These are phyloP conservation scores for Cordyceps tenuipes DNA, from an alignment of 2,329 filamentous ascomycete genomes.

Conservation along the genomic window DNA sequence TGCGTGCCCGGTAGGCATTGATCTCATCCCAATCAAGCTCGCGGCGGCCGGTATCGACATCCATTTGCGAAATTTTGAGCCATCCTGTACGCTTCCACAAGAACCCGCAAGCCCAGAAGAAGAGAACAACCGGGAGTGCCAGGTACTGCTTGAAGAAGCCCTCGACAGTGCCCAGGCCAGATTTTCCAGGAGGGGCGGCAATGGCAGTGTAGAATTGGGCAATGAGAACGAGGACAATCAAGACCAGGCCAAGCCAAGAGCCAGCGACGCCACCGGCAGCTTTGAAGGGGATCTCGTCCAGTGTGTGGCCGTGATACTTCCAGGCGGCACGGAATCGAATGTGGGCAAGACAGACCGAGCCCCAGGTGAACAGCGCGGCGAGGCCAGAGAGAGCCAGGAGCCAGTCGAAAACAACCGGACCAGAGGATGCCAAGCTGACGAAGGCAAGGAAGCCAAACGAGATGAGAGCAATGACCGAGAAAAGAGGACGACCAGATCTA, in stretches of 20 bases:
- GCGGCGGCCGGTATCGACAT: constrained; percentile 58
- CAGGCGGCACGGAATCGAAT: constrained; percentile 62
- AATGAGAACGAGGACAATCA: constrained; percentile 47
- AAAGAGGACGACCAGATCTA: constrained; percentile 46
- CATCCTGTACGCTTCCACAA: constrained; percentile 58
- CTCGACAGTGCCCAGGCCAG: constrained; percentile 32
- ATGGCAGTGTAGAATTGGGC: constrained; percentile 48
- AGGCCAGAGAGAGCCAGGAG: constrained; percentile 57
- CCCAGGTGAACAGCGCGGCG: constrained; percentile 60
- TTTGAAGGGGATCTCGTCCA: constrained; percentile 60
- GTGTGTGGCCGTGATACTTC: constrained; percentile 48
- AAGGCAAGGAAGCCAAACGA: constrained; percentile 44
- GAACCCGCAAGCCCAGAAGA: constrained; percentile 51
- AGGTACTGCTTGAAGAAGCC: constrained; percentile 50
- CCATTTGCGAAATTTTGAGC: constrained; percentile 51
- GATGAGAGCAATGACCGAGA: constrained; percentile 39
- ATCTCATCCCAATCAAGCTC: constrained; percentile 59
- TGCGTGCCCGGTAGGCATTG: constrained; percentile 42
- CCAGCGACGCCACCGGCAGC: constrained; percentile 54
- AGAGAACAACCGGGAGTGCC: constrained; percentile 44
- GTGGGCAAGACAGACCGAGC: constrained; percentile 58
- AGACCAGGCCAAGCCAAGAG: constrained; percentile 52
- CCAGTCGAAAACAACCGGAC: constrained; percentile 53
- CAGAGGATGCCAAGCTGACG: constrained; percentile 34
- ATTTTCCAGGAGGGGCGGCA: constrained; percentile 23